Conservation (phyloP, 1,284 basidiomycete genomes). For the Pyrrhoderma noxium region DNA sequence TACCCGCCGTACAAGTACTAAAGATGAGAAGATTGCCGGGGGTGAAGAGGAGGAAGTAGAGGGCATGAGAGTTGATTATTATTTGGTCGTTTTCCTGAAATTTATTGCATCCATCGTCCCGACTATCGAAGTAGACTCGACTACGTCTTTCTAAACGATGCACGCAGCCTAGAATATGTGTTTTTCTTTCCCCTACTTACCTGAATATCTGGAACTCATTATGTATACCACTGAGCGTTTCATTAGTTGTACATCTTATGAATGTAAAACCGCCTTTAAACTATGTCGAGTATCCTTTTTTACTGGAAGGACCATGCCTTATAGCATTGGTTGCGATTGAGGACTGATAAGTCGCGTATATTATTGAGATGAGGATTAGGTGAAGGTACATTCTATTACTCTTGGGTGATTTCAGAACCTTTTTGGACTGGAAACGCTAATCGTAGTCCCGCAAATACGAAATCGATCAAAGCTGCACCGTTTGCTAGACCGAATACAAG, state of each 20-base stretch:
- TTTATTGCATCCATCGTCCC: slow-evolving; percentile 93
- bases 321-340: too few relatives aligned
- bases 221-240: slow-evolving; percentile 6
- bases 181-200: background rate
- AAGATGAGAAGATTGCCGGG: slow-evolving; percentile 46
- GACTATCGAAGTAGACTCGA: slow-evolving; percentile 92
- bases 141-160: slow-evolving; percentile 64
- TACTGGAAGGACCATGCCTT: too few relatives aligned
- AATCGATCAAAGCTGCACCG: slow-evolving; percentile 77
- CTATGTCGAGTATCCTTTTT: too few relatives aligned
- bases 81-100: slow-evolving; percentile 94
- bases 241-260: slow-evolving; percentile 10
- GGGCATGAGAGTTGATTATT: slow-evolving; percentile 92
- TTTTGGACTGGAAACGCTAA: slow-evolving; percentile 57
- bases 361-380: too few relatives aligned
- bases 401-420: slow-evolving; percentile 50
- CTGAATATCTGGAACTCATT: slow-evolving; percentile 1
- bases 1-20: slow-evolving; percentile 59
- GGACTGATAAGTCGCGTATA: too few relatives aligned
- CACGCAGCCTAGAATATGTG: slow-evolving; percentile 4
- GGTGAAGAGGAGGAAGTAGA: slow-evolving; percentile 67
- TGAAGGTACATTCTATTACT: slow-evolving; percentile 29
- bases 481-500: slow-evolving; percentile 89
- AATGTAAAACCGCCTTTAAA: slow-evolving; percentile 3
- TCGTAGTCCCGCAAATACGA: slow-evolving; percentile 70